Base-by-base conservation (phyloP, 2,329 filamentous ascomycete genomes). In the Pseudogymnoascus pannorum region DNA sequence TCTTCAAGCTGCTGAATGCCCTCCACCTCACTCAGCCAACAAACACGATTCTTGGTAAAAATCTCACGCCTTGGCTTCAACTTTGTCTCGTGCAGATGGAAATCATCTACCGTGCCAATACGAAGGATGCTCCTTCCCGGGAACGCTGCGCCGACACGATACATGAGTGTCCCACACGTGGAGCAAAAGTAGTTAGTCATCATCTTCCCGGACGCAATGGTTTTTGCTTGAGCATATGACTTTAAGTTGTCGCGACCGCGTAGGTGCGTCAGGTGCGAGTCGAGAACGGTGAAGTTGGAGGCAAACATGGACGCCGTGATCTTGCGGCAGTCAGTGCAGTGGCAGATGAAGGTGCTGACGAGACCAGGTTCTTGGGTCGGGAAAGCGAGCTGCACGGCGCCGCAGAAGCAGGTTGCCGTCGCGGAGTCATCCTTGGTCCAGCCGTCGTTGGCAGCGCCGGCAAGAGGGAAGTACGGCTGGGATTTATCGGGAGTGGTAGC, bases 181-280 rank as follows among this genome's bases (percentile, higher is more conserved):
- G 68, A 72, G 65, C 85, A 88, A 71, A 87, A 88, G 68, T 77
- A 75, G 67, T 87, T 87, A 6, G 79, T 80, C 84, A 87, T 88
- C 5, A 58, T 70, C 60, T 78, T 75, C 2, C 75, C 75, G 0
- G 76, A 75, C 0, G 64, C 74, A 40, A 82, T 77, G 0, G 82
- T 84, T n/a, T 73, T 68, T 2, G 66, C 67, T 65, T 85, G 79
- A 3, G 68, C 65, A 62, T 72, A 86, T 1, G 67, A 64, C 16
- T 70, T 80, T 11, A 86, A 74, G 26, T 77, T 79, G 0, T 81
- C 78, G 3, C 73, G 71, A 7, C 84, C 83, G 11, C 82, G 80
- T 0, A 81, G 8, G 65, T 83, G 78, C 54, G 69, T 76, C 0
- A 85, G 65, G 61, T 78, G 62, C 0, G 69, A 67, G 68, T 83